Percentiles rank a stretch among this genome's conserved stretches.
These are phyloP conservation scores for Hirsutella rhossiliensis DNA, from an alignment of 2,329 filamentous ascomycete species.

Conservation along the genomic window DNA sequence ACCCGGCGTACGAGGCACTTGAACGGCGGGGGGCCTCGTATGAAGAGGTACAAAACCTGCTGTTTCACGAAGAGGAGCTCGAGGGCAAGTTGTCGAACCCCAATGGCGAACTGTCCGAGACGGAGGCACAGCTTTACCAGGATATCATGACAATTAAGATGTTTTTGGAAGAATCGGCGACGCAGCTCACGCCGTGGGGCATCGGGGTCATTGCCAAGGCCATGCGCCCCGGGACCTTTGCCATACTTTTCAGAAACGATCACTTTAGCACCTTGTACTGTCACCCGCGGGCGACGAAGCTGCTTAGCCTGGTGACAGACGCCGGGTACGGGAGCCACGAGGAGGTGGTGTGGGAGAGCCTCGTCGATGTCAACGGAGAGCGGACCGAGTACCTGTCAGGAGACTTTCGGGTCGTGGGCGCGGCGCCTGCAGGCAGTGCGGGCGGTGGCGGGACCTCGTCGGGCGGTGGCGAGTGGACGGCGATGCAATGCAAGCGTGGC, in stretches of 20 bases:
- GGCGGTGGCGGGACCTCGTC: background rate
- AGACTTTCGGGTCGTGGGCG: constrained; percentile 74
- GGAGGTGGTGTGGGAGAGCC: constrained; percentile 91
- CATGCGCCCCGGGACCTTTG: constrained; percentile 65
- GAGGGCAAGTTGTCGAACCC: constrained; percentile 55
- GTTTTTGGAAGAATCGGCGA: constrained; percentile 69
- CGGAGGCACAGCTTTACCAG: constrained; percentile 70
- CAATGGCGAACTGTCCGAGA: constrained; percentile 42
- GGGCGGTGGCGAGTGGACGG: constrained; percentile 38
- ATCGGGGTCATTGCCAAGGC: constrained; percentile 60
- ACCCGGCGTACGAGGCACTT: constrained; percentile 58
- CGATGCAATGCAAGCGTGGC: constrained; percentile 28
- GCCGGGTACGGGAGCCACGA: constrained; percentile 79
- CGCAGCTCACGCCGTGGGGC: constrained; percentile 76
- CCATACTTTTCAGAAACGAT: constrained; percentile 92
- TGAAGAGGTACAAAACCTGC: constrained; percentile 80
- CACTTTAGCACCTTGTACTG: constrained; percentile 93
- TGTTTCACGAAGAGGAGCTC: constrained; percentile 81
- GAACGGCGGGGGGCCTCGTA: constrained; percentile 68
- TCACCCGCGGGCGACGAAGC: constrained; percentile 62
- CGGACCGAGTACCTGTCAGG: constrained; percentile 77
- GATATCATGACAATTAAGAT: constrained; percentile 77
- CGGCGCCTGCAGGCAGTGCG: constrained; percentile 5
- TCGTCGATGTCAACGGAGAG: constrained; percentile 79
- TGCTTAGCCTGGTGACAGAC: constrained; percentile 84